Evolutionary conservation across 2,329 filamentous ascomycete genomes (phyloP), one percentile per base, ranked within the genome.

Genomic region (Exophiala oligosperma): DNA sequence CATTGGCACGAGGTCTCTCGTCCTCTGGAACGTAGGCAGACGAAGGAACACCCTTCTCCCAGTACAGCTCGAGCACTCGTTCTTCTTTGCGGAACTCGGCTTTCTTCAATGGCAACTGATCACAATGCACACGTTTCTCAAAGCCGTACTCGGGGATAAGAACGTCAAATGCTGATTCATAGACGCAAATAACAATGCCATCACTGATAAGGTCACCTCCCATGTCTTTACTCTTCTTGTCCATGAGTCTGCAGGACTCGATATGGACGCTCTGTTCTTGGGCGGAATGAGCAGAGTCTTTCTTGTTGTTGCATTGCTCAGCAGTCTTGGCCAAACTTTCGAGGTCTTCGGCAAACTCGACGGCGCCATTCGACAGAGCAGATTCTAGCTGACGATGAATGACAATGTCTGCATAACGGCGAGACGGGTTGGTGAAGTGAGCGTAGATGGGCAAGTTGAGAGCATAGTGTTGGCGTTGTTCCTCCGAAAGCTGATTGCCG

Each of bases 261-360:
- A 99, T 97, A 77, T 99, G 94, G 50, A 99, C 92, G 74, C 94
- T 97, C 78, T 99, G 94, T 74, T 99, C 94, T 74, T 99, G 94
- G 12, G 94, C 94, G 70, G 91, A 94, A 77, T 96, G 93, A 1
- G 94, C 92, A 11, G 92, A 97, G 72, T 99, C 94, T 76, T 97
- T 99, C 86, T 97, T 99, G 71, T 90, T 96, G 79, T 99, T 99
- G 82, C 91, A 96, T 67, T 91, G 86, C 75, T 99, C 94, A 7
- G 92, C 90, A 51, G 90, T 96, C 84, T 97, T 99, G 68, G 87
- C 87, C 43, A 99, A 80, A 57, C 81, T 87, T 71, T 99, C 94
- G 60, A 94, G 75, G 62, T 99, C 94, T 66, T 99, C 94, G 3
- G 79, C 86, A 73, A 94, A 97, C 69, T 97, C 92, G 49, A 90